Evolutionary conservation across 169 alveolate species (phyloP).

Genomic region (Plasmodium gaboni): DNA sequence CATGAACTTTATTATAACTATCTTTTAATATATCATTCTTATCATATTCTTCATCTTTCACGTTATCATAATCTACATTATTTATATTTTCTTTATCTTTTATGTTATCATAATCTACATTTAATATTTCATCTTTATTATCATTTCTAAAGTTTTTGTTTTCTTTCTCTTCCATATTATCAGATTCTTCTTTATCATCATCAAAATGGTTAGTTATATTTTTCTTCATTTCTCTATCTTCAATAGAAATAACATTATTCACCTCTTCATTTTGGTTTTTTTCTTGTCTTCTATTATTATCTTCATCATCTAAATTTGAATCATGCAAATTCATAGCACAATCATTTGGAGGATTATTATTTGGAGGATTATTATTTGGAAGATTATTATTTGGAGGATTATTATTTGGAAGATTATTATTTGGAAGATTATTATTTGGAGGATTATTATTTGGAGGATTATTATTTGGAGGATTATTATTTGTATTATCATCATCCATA

Average conservation of each 20-base stretch:
- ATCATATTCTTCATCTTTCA: conserved; percentile 33
- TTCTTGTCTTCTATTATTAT: conserved; percentile 31
- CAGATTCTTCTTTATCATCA: conserved; percentile 67
- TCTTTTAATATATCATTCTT: conserved; percentile 10
- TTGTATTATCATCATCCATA: background rate
- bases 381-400: background rate
- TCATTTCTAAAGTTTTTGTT: background rate
- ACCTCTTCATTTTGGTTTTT: too few relatives aligned
- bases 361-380: conserved; percentile 7
- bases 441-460: too few relatives aligned
- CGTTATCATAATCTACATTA: conserved; percentile 20
- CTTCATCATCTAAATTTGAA: conserved; percentile 74
- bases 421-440: too few relatives aligned
- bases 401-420: background rate
- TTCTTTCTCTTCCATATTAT: conserved; percentile 43
- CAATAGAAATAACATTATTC: background rate
- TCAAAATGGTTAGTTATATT: background rate
- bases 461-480: conserved; percentile 15
- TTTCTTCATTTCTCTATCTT: conserved; percentile 8
- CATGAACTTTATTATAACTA: conserved; percentile 36
- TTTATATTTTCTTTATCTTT: conserved; percentile 10
- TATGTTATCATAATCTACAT: conserved; percentile 2
- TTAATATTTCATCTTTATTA: conserved; percentile 12
- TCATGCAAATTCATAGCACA: conserved; percentile 20
- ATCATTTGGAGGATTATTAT: conserved; percentile 78